Base-by-base conservation (phyloP, 768 basidiomycete genomes). In the Tephrocybe rancida region DNA sequence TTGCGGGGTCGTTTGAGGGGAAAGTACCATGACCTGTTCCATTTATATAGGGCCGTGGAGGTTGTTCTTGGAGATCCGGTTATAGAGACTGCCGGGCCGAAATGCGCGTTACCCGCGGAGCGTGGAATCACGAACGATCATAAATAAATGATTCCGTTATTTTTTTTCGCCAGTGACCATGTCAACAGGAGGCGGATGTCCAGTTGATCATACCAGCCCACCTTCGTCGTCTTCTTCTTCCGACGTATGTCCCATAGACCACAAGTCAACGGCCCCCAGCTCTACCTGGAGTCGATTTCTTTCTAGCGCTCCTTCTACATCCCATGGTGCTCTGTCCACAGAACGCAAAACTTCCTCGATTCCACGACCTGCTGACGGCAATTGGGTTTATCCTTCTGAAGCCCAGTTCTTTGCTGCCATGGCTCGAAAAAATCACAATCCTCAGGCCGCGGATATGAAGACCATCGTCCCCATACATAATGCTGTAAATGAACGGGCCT, bases 321-420 rank as follows among this genome's bases (percentile, higher is more conserved):
- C 61, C 18, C 32, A 61, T 8, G 52, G 70, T 2, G 50, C 74
- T 18, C 77, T 95, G 45, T 88, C 92, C 2, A 77, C 72, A 13
- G 82, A 91, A 5, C 86, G 96, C 58, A 88, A 92, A 67, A 77
- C 81, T 25, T 97, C 95, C 5, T 90, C 92, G 24, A 98, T 98
- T 66, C 96, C 96, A 16, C 84, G 86, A 62, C 67, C 74, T 18
- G 70, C 77, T 37, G 83, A 84, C 44, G 80, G 78, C 38, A 88
- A 93, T 52, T 99, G 97, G 97, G 90, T 97, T 44, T 99, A 99
- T 71, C 97, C 97, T 21, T 98, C 96, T 18, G 93, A 98, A 67
- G 85, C 90, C n/a, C 96, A 98, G 72, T 99, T 99, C 79, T 98
- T 90, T 70, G 80, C 90, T n/a, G 96, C 97, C 18, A 95, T 99